phyloP scores from a whole-genome alignment of 1,284 basidiomycete species.

The Microbotryum lychnidis-dioicae region DNA sequence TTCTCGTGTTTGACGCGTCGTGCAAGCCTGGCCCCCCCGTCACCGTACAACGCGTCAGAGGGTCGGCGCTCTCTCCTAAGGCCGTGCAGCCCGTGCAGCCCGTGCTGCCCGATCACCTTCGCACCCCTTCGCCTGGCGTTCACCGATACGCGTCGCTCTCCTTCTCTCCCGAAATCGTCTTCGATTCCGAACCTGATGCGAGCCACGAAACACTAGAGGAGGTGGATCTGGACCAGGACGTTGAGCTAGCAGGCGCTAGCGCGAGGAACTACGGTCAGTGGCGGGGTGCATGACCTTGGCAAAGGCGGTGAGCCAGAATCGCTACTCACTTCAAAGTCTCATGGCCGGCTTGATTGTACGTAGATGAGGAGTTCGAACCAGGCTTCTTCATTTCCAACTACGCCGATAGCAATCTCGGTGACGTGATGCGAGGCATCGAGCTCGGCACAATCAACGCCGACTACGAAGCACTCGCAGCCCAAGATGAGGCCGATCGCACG shows the following conservation, averaged over 20 bases:
- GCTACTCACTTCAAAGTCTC: not conserved
- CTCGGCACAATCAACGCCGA: no score
- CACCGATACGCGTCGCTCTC: not conserved
- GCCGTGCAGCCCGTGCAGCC: constrained; percentile 4
- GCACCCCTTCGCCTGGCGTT: constrained; percentile 7
- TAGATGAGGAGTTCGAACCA: constrained; percentile 20
- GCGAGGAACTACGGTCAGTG: constrained; percentile 17
- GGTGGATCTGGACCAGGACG: constrained; percentile 6
- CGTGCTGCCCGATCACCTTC: not conserved
- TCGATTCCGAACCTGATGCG: not conserved
- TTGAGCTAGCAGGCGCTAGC: constrained; percentile 17
- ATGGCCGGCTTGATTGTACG: not conserved
- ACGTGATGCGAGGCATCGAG: no score
- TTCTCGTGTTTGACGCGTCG: no score
- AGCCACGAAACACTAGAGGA: not conserved
- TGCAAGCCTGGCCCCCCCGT: no score
- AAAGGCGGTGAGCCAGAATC: not conserved
- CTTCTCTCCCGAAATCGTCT: constrained; percentile 14
- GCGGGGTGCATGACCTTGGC: no score
- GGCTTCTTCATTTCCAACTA: constrained; percentile 11
- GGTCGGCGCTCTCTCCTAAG: no score
- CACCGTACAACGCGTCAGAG: no score
- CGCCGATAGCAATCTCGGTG: no score
- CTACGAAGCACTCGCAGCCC: no score
- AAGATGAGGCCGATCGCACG: no score